Percentiles rank a stretch among this genome's conserved stretches.
These are phyloP conservation scores for Sorghum bicolor DNA, from an alignment of 176 grass and related monocot species.

Conservation along the genomic window Sorghum_bicolor_NCBIv3 NC_012874.2:65697501-65698000, in stretches of 20 bases:
- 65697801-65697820: slow-evolving; percentile 73
- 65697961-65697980: not conserved
- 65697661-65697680: not conserved
- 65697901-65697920: not conserved
- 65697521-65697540: not conserved
- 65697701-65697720: not conserved
- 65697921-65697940: not conserved
- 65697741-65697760: slow-evolving; percentile 20
- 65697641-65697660: slow-evolving; percentile 32
- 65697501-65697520: not conserved
- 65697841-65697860: slow-evolving; percentile 51
- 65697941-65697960: not conserved
- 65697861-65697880: not conserved
- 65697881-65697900: not conserved
- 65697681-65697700: not conserved
- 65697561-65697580: slow-evolving; percentile 17
- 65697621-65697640: slow-evolving; percentile 34
- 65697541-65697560: not conserved
- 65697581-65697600: slow-evolving; percentile 38
- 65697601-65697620: slow-evolving; percentile 35
- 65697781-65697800: slow-evolving; percentile 63
- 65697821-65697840: slow-evolving; percentile 84
- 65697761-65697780: slow-evolving; percentile 25
- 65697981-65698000: not conserved
- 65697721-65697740: not conserved